phyloP scores from a whole-genome alignment of 805 yeast genomes.

The Lipomyces yamadae region DNA sequence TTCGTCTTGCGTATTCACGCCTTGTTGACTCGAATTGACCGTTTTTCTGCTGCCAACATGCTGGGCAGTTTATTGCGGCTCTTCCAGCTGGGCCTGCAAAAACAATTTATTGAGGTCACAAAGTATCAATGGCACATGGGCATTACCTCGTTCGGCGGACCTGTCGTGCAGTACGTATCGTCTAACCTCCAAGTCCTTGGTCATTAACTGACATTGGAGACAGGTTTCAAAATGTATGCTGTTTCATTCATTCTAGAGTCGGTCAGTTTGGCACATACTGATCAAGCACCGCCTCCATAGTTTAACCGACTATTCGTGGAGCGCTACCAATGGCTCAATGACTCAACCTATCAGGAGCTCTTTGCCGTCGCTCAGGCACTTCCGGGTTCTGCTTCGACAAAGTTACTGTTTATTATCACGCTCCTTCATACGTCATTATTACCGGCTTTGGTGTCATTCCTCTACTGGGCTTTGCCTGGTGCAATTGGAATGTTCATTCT shows the following conservation, averaged over 20 bases:
- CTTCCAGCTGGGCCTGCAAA: constrained; percentile 11
- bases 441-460: constrained; percentile 31
- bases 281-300: constrained; percentile 7
- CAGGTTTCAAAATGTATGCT: constrained; percentile 19
- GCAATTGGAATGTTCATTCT: constrained; percentile 32
- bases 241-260: not conserved
- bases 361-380: constrained; percentile 33
- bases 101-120: constrained; percentile 31
- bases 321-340: constrained; percentile 32
- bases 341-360: constrained; percentile 30
- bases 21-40: not conserved
- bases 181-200: not conserved
- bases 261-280: not conserved
- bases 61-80: not conserved
- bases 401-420: constrained; percentile 32
- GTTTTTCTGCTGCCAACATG: not conserved
- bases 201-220: not conserved
- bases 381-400: constrained; percentile 36
- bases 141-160: constrained; percentile 32
- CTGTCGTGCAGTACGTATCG: constrained; percentile 31
- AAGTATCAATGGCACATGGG: constrained; percentile 35
- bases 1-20: no score
- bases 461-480: constrained; percentile 35
- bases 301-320: constrained; percentile 30
- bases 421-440: constrained; percentile 29